Percentiles rank a stretch among this genome's conserved stretches.
Conservation (phyloP, 768 basidiomycete species). For the Phlebiopsis flavidoalba region DNA sequence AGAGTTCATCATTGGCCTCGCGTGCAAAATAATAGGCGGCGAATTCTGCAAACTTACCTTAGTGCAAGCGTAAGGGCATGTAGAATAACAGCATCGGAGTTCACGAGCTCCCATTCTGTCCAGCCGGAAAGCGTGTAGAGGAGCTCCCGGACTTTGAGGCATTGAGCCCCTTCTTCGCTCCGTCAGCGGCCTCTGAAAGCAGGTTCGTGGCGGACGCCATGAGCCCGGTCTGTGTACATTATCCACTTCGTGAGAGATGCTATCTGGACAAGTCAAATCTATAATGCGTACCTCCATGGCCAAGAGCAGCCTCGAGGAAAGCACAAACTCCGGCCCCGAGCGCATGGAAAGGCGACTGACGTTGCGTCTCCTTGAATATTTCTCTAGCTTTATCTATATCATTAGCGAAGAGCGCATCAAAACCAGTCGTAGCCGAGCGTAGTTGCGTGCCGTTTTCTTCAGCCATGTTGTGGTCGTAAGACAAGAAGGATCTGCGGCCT, state of each 20-base stretch:
- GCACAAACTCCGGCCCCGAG: slow-evolving; percentile 68
- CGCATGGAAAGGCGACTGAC: slow-evolving; percentile 69
- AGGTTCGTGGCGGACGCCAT: slow-evolving; percentile 59
- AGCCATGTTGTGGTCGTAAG: not conserved
- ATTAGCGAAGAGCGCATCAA: slow-evolving; percentile 66
- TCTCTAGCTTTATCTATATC: slow-evolving; percentile 51
- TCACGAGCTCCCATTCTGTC: slow-evolving; percentile 75
- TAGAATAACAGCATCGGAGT: slow-evolving; percentile 68
- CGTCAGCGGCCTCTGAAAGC: slow-evolving; percentile 55
- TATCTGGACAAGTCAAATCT: not conserved
- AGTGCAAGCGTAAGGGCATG: slow-evolving; percentile 68
- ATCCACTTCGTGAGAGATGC: not conserved
- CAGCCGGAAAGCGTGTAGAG: slow-evolving; percentile 46
- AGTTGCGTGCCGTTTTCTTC: slow-evolving; percentile 28
- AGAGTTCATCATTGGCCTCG: not conserved
- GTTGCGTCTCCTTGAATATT: slow-evolving; percentile 40
- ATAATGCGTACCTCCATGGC: slow-evolving; percentile 64
- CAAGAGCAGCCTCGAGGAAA: slow-evolving; percentile 73
- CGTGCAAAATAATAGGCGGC: not conserved
- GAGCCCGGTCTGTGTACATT: slow-evolving; percentile 39
- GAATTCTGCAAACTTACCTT: slow-evolving; percentile 39
- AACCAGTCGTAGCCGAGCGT: slow-evolving; percentile 42
- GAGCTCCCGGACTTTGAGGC: slow-evolving; percentile 28
- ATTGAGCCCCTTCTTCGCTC: slow-evolving; percentile 48
- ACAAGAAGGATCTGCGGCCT: not conserved